Evolutionary conservation across 2,329 filamentous ascomycete species (phyloP), one percentile per base, ranked within the genome.

Genomic region (Reticulascus tulasneorum): DNA sequence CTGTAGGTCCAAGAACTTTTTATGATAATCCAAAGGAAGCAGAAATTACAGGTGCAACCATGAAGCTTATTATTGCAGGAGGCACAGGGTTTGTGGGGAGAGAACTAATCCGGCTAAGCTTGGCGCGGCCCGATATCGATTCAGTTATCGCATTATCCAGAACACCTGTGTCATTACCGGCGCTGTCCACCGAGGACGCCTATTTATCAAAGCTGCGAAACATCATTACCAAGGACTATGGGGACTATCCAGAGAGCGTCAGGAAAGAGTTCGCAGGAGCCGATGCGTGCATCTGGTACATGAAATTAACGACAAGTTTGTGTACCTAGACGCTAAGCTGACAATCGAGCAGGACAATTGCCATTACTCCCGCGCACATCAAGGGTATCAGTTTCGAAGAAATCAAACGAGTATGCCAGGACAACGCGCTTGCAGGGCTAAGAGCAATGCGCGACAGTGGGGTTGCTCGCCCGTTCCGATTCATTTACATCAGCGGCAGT

Each of bases 401-500:
- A n/a, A 58, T 63, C 1, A 50, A 54, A 13, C 59, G 56, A 21
- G 51, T 72, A 1, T 73, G 64, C 40, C 55, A 60, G 3, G 63
- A 58, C 28, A 63, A 54, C 37, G 57, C 63, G 0, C 29, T 60
- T 4, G 44, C 29, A 4, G 50, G 40, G 1, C 22, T 55, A 7
- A 32, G 45, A 24, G 37, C 48, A 6, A 45, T 54, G 19, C 33
- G 42, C 18, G 42, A 38, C 7, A 34, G 42, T 5, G 16, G 35
- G 9, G 20, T 26, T 10, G 19, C 24, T 9, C 52, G 46, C 33
- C 60, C 63, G 2, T 66, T 69, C 31, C 59, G 62, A 2, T 69
- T 68, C 38, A 27, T 69, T 12, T 69, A 69, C 47, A 56, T 69
- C 39, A 76, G 71, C 43, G 74, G 71, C 4, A 46, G 53, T 3